Percentiles rank a stretch among this genome's conserved stretches.
Conservation (phyloP, 2,329 filamentous ascomycete genomes). For the Ophiocordyceps sinensis region DNA sequence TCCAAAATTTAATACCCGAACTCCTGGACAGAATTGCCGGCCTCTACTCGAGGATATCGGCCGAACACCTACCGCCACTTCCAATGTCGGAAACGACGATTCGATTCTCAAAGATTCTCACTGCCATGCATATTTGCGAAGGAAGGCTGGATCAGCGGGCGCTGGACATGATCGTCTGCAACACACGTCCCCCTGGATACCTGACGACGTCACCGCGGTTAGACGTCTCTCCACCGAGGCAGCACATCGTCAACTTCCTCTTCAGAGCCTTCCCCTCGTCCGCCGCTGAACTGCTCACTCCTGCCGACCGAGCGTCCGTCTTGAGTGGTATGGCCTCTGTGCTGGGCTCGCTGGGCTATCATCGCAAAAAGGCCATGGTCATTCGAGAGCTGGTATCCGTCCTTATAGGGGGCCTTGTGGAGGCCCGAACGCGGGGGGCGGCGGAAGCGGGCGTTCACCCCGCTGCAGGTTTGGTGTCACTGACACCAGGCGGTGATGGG, state of each 20-base stretch:
- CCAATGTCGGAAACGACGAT: slow-evolving; percentile 61
- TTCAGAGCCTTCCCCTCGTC: slow-evolving; percentile 58
- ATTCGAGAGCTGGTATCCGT: slow-evolving; percentile 73
- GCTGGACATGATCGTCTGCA: slow-evolving; percentile 50
- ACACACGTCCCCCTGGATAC: slow-evolving; percentile 36
- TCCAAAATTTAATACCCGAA: slow-evolving; percentile 53
- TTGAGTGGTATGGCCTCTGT: slow-evolving; percentile 78
- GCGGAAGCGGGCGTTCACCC: slow-evolving; percentile 96
- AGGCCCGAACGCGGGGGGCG: slow-evolving; percentile 81
- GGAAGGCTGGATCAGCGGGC: slow-evolving; percentile 47
- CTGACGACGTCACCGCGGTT: slow-evolving; percentile 40
- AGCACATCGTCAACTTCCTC: slow-evolving; percentile 48
- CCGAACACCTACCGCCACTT: slow-evolving; percentile 56
- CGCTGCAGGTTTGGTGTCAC: slow-evolving; percentile 66
- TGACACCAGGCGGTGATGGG: slow-evolving; percentile 41
- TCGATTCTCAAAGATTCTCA: slow-evolving; percentile 55
- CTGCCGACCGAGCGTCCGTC: slow-evolving; percentile 63
- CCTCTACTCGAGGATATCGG: slow-evolving; percentile 56
- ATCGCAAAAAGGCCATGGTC: slow-evolving; percentile 83
- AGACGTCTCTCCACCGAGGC: slow-evolving; percentile 39
- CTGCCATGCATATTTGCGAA: slow-evolving; percentile 49
- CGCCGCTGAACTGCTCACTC: slow-evolving; percentile 51
- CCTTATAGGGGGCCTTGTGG: slow-evolving; percentile 70
- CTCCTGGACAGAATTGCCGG: slow-evolving; percentile 60
- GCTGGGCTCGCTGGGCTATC: slow-evolving; percentile 63